Evolutionary conservation across 306 rosid genomes (phyloP), one percentile per base, ranked within the genome.

Genomic region (Clitoria ternatea): DNA sequence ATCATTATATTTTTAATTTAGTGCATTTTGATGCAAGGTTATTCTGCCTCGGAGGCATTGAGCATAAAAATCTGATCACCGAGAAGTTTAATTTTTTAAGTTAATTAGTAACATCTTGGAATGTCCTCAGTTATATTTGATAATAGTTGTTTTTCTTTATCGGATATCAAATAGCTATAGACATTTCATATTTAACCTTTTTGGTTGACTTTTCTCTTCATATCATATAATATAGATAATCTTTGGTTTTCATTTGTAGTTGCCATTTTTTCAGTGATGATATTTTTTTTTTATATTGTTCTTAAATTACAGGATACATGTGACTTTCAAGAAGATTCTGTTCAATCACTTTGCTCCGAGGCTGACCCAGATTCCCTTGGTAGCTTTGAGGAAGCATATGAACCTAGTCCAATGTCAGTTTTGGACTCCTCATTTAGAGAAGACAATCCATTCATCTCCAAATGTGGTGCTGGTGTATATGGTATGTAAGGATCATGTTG

Each of bases 401-500:
- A 80, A 62, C 86, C 91, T 33, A 91, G 92, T 75, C 97, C 99
- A 55, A 75, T 83, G 59, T 95, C 96, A 26, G 96, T 91, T 79
- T 80, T 95, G 67, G 85, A 91, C 57, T 76, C 80, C 40, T 75
- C 70, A 54, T 91, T 80, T 66, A 56, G 64, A 49, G 89, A 84
- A 50, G 84, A 69, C 59, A 22, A 26, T 45, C 74, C 77, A 7
- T 67, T 66, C 3, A 27, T 72, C 20, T 79, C 76, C 32, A 85
- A 82, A 63, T 39, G 49, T 30, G 83, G 37, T 23, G 49, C 55
- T 65, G 75, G 76, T 65, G 55, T 60, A 56, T 62, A 70, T 60
- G 92, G 97, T 91, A 69, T 12, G 83, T 67, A 23, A 71, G 35
- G 59, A 43, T 44, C 60, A 61, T 18, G 45, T 13, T 47, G 5